A percentile compares a stretch with the other conserved stretches of the same genome.
These are phyloP conservation scores for Xylariaceae sp. DNA, from an alignment of 2,329 filamentous ascomycete genomes.

Conservation along the genomic window DNA sequence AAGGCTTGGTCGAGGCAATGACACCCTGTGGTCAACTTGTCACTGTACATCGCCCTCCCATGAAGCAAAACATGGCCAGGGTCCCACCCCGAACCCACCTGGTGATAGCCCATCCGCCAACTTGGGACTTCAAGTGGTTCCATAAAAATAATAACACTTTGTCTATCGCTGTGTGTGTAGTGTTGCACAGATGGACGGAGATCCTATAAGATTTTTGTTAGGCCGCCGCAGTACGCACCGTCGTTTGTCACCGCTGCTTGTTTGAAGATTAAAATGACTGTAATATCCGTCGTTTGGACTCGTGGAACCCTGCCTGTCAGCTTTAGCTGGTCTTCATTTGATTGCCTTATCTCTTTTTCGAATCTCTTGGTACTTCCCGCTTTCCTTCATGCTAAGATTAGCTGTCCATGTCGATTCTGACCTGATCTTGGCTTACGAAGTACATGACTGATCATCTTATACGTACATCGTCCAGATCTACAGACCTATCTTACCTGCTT, in stretches of 20 bases:
- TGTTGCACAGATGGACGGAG: no score
- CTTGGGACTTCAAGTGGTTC: constrained; percentile 26
- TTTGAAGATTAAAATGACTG: constrained; percentile 30
- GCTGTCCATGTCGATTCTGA: no score
- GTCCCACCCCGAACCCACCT: constrained; percentile 27
- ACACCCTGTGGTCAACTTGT: constrained; percentile 22
- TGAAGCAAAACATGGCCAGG: constrained; percentile 13
- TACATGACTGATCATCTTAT: no score
- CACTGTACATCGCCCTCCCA: constrained; percentile 1
- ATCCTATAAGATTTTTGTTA: no score
- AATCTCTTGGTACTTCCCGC: constrained; percentile 10
- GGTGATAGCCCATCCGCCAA: constrained; percentile 26
- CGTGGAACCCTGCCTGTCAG: constrained; percentile 21
- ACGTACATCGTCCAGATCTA: no score
- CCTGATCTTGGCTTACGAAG: no score
- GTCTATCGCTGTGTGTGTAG: no score
- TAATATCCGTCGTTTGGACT: constrained; percentile 30
- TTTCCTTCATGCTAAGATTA: constrained; percentile 23
- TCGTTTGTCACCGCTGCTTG: constrained; percentile 32
- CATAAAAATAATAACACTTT: no score
- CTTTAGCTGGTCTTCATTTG: constrained; percentile 13
- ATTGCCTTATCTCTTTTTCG: constrained; percentile 21
- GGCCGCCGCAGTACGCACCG: no score
- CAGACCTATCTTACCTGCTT: constrained; percentile 21
- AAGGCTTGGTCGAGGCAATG: constrained; percentile 23